These are phyloP conservation scores for Amanita brunnescens DNA, from an alignment of 768 basidiomycete species.

Conservation along the genomic window DNA sequence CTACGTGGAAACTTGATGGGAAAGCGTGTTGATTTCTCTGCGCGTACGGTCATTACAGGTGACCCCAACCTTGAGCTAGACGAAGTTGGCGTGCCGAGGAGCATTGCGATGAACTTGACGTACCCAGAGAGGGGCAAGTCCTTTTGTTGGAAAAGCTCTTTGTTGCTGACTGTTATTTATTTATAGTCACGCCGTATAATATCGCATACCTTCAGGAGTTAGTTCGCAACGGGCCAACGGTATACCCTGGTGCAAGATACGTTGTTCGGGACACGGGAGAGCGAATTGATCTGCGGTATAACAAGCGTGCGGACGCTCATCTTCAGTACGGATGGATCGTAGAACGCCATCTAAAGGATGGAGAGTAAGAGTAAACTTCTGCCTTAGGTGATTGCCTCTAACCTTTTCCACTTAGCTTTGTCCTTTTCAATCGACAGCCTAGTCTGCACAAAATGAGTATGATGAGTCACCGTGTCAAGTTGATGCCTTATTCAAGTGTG, in stretches of 20 bases:
- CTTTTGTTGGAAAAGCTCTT: neutral
- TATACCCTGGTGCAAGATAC: constrained; percentile 94
- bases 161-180: constrained; percentile 5
- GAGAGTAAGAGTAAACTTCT: constrained; percentile 64
- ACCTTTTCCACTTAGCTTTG: constrained; percentile 42
- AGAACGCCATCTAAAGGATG: constrained; percentile 94
- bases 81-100: constrained; percentile 92
- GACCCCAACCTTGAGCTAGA: constrained; percentile 96
- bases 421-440: constrained; percentile 97
- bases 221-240: constrained; percentile 88
- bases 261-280: constrained; percentile 97
- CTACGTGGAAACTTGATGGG: constrained; percentile 98
- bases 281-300: constrained; percentile 93
- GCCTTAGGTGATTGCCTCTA: constrained; percentile 4
- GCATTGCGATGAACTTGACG: constrained; percentile 96
- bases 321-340: constrained; percentile 99
- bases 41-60: constrained; percentile 97
- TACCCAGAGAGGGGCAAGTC: constrained; percentile 87
- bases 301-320: constrained; percentile 91
- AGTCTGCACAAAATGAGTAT: constrained; percentile 99
- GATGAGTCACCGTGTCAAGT: constrained; percentile 97
- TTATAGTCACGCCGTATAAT: constrained; percentile 91
- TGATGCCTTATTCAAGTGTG: constrained; percentile 98
- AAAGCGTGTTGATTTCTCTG: constrained; percentile 98
- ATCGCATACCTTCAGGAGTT: constrained; percentile 90